These are phyloP conservation scores for Hordeum pubiflorum DNA, from an alignment of 202 grass and related monocot species.

Conservation along the genomic window DNA sequence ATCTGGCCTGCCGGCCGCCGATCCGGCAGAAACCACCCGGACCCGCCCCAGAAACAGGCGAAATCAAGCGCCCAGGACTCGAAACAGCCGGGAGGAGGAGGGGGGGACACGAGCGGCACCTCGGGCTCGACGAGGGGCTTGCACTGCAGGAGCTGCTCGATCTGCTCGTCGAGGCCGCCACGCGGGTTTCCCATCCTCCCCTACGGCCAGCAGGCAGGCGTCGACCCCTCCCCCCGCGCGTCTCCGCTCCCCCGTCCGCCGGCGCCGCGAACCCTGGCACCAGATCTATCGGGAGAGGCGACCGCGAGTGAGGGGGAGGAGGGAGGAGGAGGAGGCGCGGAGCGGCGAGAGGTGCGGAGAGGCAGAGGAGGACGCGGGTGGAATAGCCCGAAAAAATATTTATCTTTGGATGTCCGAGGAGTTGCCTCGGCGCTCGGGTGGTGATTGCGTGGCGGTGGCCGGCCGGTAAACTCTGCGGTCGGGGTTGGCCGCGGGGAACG, in stretches of 20 bases:
- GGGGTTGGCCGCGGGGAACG: conserved; percentile 2
- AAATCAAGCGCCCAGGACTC: not conserved
- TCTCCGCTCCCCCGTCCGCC: not conserved
- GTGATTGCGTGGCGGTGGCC: conserved; percentile 16
- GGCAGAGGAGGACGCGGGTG: not conserved
- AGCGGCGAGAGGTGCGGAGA: not conserved
- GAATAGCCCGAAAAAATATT: not conserved
- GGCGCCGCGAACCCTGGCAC: conserved; percentile 25
- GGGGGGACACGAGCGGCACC: conserved; percentile 21
- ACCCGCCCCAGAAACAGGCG: not conserved
- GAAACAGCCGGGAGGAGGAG: not conserved
- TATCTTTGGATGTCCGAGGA: not conserved
- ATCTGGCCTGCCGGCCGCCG: not conserved
- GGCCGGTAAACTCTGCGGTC: not conserved
- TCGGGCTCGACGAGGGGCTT: conserved; percentile 77
- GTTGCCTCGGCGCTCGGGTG: conserved; percentile 16
- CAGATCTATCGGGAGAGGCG: conserved; percentile 31
- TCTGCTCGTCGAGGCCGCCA: conserved; percentile 77
- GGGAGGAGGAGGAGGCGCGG: conserved; percentile 2
- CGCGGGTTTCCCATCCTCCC: conserved; percentile 31
- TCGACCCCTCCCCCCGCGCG: not conserved
- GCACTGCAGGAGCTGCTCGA: conserved; percentile 88
- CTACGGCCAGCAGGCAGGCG: conserved; percentile 10
- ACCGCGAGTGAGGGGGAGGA: not conserved
- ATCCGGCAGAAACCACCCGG: not conserved